Percentiles rank a stretch among this genome's conserved stretches.
These are phyloP conservation scores for Cyamopsis tetragonoloba DNA, from an alignment of 306 rosid species.

Conservation along the genomic window DNA sequence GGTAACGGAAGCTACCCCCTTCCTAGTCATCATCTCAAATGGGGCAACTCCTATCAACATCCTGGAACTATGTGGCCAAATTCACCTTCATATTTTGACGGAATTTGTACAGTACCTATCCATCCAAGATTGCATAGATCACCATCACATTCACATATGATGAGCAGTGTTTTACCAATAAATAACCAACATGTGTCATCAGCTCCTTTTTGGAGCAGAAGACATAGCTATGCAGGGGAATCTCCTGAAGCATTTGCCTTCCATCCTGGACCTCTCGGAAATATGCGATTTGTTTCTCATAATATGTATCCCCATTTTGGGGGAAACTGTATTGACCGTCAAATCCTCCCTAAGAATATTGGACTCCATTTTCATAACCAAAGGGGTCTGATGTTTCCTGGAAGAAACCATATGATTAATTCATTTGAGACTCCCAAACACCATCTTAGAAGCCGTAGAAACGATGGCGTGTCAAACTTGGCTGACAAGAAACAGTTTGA, in stretches of 20 bases:
- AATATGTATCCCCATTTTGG: slow-evolving; percentile 46
- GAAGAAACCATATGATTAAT: slow-evolving; percentile 40
- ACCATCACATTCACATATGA: slow-evolving; percentile 49
- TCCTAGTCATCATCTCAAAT: slow-evolving; percentile 38
- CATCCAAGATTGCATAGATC: slow-evolving; percentile 42
- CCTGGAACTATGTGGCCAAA: slow-evolving; percentile 39
- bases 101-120: slow-evolving; percentile 31
- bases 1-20: slow-evolving; percentile 35
- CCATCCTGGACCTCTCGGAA: slow-evolving; percentile 43
- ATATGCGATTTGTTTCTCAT: slow-evolving; percentile 36
- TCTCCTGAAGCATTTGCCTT: slow-evolving; percentile 45
- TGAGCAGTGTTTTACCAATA: slow-evolving; percentile 33
- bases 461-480: slow-evolving; percentile 41
- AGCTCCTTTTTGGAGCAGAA: slow-evolving; percentile 57
- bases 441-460: slow-evolving; percentile 54
- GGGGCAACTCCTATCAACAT: slow-evolving; percentile 46
- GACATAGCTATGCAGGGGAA: slow-evolving; percentile 41
- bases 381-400: slow-evolving; percentile 34
- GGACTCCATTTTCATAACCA: slow-evolving; percentile 27
- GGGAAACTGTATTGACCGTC: slow-evolving; percentile 40
- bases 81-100: slow-evolving; percentile 46
- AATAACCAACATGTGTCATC: slow-evolving; percentile 45
- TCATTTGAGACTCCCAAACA: slow-evolving; percentile 50
- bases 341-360: slow-evolving; percentile 38
- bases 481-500: slow-evolving; percentile 58